Base-by-base conservation (phyloP, 2,329 filamentous ascomycete genomes). In the Colletotrichum sp. region DNA sequence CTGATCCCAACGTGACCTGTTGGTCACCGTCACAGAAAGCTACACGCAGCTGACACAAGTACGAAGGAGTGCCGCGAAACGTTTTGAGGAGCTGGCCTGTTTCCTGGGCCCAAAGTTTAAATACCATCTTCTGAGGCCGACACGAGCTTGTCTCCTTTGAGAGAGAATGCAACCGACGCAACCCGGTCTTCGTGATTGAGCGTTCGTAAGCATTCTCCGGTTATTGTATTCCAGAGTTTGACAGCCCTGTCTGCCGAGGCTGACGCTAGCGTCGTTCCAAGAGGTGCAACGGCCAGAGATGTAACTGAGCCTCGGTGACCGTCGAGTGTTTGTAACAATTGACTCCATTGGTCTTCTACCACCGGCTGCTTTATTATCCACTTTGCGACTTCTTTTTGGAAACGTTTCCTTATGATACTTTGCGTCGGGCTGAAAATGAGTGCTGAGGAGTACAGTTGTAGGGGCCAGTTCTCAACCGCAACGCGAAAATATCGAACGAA, bases 221-320 rank as follows among this genome's bases (percentile, higher is more conserved):
- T 60, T 10, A 18, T 28, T 1, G 3, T 4, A 16, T 28, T 6
- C 57, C 57, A 32, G 16, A 60, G 7, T 8, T 13, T 60, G 57
- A 60, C 9, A 4, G 57, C 18, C 1, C 2, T 1, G 13, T 60
- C 26, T 0, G 0, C 0, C 3, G 57, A 60, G 16, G 26, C 26
- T 1, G 57, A 60, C 16, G 24, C 57, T 8, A 60, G 57, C 3
- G 7, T 60, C 1, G 5, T 8, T n/a, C 57, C 57, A 18, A 32
- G 26, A 2, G 57, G 57, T 15, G 26, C 8, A 30, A n/a, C 1
- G 16, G 26, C 24, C 21, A 28, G 16, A 7, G 26, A 1, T 1
- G 5, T 4, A 13, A 57, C 15, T 1, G 0, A 12, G 1, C 15
- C 1, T 1, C 15, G 16, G 55, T 60, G 8, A 28, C 26, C 57